These are phyloP conservation scores for Metarhizium humberi DNA, from an alignment of 2,329 filamentous ascomycete genomes.

Conservation along the genomic window DNA sequence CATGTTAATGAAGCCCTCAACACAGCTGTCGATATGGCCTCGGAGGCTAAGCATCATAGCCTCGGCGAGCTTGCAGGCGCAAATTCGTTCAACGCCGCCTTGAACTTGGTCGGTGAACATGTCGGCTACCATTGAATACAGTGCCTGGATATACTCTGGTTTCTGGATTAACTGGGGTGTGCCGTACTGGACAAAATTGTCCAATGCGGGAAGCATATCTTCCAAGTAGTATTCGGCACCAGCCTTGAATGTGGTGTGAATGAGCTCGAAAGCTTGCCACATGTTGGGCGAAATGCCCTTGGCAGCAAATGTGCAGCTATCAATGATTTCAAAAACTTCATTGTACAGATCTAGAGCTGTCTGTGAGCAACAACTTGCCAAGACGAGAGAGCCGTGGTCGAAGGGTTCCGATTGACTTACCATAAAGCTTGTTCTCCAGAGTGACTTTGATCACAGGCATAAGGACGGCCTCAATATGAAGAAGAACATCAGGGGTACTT, in stretches of 20 bases:
- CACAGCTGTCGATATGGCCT: slow-evolving; percentile 77
- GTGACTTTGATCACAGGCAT: slow-evolving; percentile 97
- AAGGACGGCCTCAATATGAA: slow-evolving; percentile 88
- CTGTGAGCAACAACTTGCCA: neutral
- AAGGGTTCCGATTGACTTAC: slow-evolving; percentile 30
- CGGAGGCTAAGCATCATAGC: slow-evolving; percentile 94
- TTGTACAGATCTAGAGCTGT: slow-evolving; percentile 70
- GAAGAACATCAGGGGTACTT: slow-evolving; percentile 89
- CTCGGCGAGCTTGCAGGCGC: slow-evolving; percentile 94
- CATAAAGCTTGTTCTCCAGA: slow-evolving; percentile 94
- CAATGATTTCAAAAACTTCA: slow-evolving; percentile 97
- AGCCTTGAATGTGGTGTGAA: slow-evolving; percentile 94
- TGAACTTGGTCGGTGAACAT: slow-evolving; percentile 93
- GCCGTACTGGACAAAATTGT: slow-evolving; percentile 96
- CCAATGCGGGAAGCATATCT: slow-evolving; percentile 94
- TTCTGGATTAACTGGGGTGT: slow-evolving; percentile 72
- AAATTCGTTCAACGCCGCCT: slow-evolving; percentile 88
- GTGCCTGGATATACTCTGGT: slow-evolving; percentile 74
- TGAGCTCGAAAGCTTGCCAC: slow-evolving; percentile 97
- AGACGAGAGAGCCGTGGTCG: neutral
- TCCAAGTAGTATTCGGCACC: slow-evolving; percentile 95
- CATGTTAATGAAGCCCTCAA: slow-evolving; percentile 81
- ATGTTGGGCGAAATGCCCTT: slow-evolving; percentile 93
- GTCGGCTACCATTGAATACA: slow-evolving; percentile 88
- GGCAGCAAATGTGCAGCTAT: slow-evolving; percentile 96